Base-by-base conservation (phyloP, 2,329 filamentous ascomycete genomes). In the Trichoderma breve region DNA sequence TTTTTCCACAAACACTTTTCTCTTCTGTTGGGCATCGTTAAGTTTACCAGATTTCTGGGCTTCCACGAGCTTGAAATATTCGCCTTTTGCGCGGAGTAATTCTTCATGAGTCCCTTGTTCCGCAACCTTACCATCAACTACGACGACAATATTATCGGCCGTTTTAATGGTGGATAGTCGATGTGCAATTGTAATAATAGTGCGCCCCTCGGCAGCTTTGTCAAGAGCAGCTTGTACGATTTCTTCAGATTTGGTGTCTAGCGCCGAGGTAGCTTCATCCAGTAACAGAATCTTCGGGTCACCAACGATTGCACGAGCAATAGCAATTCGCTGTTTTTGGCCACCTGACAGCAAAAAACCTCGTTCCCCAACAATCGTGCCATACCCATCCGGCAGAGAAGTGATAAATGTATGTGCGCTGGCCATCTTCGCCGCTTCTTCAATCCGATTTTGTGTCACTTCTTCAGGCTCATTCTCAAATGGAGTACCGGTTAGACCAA, bases 201-300 rank as follows among this genome's bases (percentile, higher is more conserved):
- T 91, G 32, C 89, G 83, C 28, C 85, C 84, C 43, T 83, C 80
- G 0, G 88, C 87, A 1, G 89, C 82, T 18, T 82, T 82, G 68
- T 86, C 84, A 12, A 89, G 82, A 0, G 87, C 87, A 61, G 83
- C 78, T 74, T 89, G 87, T 0, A 90, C 88, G 18, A 86, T 80
- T 1, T 81, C 79, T 67, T 84, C 82, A 4, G 83, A 79, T 15
- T 84, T 79, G 0, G 81, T 78, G 62, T 83, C 81, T 28, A 84
- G 77, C 9, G 89, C 88, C 61, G 86, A 89, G 0, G 90, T 92
- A 1, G 90, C 90, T 79, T 92, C 90, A 74, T 92, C 90, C 1
- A 92, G 81, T 18, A 92, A 86, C 2, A 92, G 82, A 28, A 92
- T 88, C 1, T 83, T 82, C 0, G 90, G 89, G 57, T 88, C 81